Evolutionary conservation across 345 rosid genomes (phyloP), one percentile per base, ranked within the genome.

Genomic region (Cardamine resedifolia): DNA sequence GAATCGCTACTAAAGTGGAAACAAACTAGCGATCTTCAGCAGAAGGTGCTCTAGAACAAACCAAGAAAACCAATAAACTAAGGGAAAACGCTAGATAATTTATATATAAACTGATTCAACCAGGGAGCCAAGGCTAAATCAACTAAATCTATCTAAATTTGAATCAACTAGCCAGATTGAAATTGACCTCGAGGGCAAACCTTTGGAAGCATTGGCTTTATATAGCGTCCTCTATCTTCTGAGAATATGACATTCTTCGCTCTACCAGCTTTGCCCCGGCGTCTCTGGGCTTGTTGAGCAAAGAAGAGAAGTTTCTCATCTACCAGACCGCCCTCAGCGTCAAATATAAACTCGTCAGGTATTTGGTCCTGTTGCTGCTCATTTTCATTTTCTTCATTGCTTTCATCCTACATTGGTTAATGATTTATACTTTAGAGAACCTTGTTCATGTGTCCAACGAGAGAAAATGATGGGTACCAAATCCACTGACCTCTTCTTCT

Each of bases 121-220:
- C 31, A 34, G 10, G 19, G 45, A 68, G 56, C 36, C 44, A 57
- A 69, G 45, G 73, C 33, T 44, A 52, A 31, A 28, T 52, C 61
- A 51, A 15, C 7, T 9, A 48, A 39, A 7, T 39, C 45, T 73
- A 49, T 30, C 47, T 12, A 31, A 59, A 58, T 4, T 15, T 10
- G 12, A 10, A 36, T 47, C 55, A 58, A 74, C 55, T 50, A 50
- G 47, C 67, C 53, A 38, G 16, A 56, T 38, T 47, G 67, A 70
- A 52, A 63, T 33, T 57, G 71, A 48, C 16, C 24, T 16, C 59
- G 48, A 65, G 59, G 30, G 58, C 74, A 68, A 71, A 91, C 98
- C 97, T 91, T 94, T 28, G 98, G 98, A 66, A 94, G 90, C 96
- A 94, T 94, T 77, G 98, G 95, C 84, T 94, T 94, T 50, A 91